These are phyloP conservation scores for Aphanoascus verrucosus DNA, from an alignment of 2,329 filamentous ascomycete species.

Conservation along the genomic window DNA sequence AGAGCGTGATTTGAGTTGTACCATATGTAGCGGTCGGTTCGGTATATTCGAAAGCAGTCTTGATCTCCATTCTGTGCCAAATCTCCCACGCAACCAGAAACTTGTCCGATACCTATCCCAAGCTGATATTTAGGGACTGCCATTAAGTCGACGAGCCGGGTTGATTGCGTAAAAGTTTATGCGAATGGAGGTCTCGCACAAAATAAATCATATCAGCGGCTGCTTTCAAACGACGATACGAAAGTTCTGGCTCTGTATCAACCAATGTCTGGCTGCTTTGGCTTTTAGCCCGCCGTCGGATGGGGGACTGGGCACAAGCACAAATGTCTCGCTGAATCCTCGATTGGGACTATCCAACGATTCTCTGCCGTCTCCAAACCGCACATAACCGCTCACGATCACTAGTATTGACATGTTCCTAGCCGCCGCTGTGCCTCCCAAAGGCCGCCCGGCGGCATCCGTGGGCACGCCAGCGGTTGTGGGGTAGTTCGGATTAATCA, in stretches of 20 bases:
- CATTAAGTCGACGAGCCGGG: too few species aligned
- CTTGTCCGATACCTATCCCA: too few species aligned
- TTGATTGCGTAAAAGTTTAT: too few species aligned
- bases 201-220: not conserved
- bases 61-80: too few species aligned
- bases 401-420: slow-evolving; percentile 61
- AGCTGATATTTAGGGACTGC: too few species aligned
- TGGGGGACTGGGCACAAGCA: slow-evolving; percentile 59
- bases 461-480: slow-evolving; percentile 21
- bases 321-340: slow-evolving; percentile 68
- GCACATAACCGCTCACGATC: slow-evolving; percentile 61
- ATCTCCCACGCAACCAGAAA: too few species aligned
- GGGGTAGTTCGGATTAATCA: slow-evolving; percentile 61
- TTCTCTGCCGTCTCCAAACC: slow-evolving; percentile 48
- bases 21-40: too few species aligned
- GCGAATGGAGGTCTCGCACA: not conserved
- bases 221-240: slow-evolving; percentile 39
- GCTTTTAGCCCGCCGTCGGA: slow-evolving; percentile 45
- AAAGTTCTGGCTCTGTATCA: slow-evolving; percentile 65
- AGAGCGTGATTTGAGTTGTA: too few species aligned
- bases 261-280: slow-evolving; percentile 47
- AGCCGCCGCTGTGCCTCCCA: slow-evolving; percentile 22
- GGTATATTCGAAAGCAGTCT: too few species aligned
- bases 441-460: slow-evolving; percentile 31
- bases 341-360: slow-evolving; percentile 50